Evolutionary conservation across 2,329 filamentous ascomycete species (phyloP).

Genomic region (Nannizziopsis arthrosporioides): DNA sequence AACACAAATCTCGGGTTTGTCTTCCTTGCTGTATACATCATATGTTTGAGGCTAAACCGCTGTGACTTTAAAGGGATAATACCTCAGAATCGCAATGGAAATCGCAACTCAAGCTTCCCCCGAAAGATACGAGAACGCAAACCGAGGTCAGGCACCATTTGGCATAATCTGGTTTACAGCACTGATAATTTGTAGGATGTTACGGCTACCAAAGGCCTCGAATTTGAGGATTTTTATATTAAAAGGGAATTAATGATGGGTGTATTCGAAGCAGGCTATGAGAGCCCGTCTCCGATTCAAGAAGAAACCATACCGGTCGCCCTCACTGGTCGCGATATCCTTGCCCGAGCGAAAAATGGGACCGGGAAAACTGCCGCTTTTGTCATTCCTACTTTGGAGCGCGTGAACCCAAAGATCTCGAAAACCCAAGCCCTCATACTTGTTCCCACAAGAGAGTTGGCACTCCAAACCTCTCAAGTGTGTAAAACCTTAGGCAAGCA

Average conservation of each 20-base stretch:
- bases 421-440: slow-evolving; percentile 96
- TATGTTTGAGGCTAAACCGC: neutral
- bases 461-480: slow-evolving; percentile 96
- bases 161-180: neutral
- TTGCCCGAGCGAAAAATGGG: slow-evolving; percentile 94
- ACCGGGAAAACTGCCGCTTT: slow-evolving; percentile 98
- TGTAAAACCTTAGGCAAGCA: slow-evolving; percentile 98
- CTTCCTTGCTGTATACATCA: neutral
- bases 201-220: slow-evolving; percentile 90
- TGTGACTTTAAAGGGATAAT: slow-evolving; percentile 27
- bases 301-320: slow-evolving; percentile 98
- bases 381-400: slow-evolving; percentile 87
- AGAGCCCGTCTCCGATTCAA: slow-evolving; percentile 97
- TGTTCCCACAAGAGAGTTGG: slow-evolving; percentile 90
- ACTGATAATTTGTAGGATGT: slow-evolving; percentile 58
- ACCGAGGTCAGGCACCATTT: slow-evolving; percentile 33
- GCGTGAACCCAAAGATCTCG: slow-evolving; percentile 89
- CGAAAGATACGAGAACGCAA: slow-evolving; percentile 40
- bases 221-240: slow-evolving; percentile 94
- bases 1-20: slow-evolving; percentile 35
- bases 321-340: slow-evolving; percentile 84
- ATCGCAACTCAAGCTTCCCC: slow-evolving; percentile 35
- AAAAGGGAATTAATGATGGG: slow-evolving; percentile 96
- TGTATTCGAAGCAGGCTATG: slow-evolving; percentile 97
- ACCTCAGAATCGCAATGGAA: slow-evolving; percentile 33